These are phyloP conservation scores for Diaporthe vexans DNA, from an alignment of 2,329 filamentous ascomycete genomes.

Conservation along the genomic window DNA sequence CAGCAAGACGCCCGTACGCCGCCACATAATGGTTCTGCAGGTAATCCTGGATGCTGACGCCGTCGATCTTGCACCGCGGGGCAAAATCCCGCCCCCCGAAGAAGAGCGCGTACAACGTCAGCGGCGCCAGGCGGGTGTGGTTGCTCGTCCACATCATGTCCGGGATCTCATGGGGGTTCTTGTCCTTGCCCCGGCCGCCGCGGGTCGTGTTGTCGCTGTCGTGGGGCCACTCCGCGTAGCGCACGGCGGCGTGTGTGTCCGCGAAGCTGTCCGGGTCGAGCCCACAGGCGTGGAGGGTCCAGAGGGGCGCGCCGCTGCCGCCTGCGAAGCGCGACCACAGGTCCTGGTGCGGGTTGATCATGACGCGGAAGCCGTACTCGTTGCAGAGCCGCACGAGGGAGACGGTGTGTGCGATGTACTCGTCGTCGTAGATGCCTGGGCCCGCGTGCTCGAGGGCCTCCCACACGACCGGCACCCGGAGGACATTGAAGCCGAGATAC, in stretches of 20 bases:
- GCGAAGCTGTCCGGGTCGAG: slow-evolving; percentile 44
- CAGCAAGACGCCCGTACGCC: slow-evolving; percentile 43
- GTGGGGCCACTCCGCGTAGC: slow-evolving; percentile 45
- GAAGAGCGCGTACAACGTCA: slow-evolving; percentile 46
- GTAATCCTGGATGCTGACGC: slow-evolving; percentile 47
- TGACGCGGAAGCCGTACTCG: slow-evolving; percentile 44
- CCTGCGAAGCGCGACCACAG: slow-evolving; percentile 46
- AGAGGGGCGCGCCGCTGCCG: slow-evolving; percentile 46
- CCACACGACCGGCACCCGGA: slow-evolving; percentile 45
- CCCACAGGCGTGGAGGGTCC: slow-evolving; percentile 47
- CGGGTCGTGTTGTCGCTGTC: slow-evolving; percentile 35
- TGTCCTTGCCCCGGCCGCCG: slow-evolving; percentile 37
- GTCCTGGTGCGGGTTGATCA: slow-evolving; percentile 47
- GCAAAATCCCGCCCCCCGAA: slow-evolving; percentile 45
- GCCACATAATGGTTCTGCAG: slow-evolving; percentile 45
- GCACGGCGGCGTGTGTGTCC: slow-evolving; percentile 45
- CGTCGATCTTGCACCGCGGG: slow-evolving; percentile 44
- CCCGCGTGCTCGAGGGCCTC: slow-evolving; percentile 46
- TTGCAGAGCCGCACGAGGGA: slow-evolving; percentile 42
- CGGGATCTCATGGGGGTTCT: slow-evolving; percentile 45
- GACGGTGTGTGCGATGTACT: slow-evolving; percentile 44
- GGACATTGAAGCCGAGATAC: slow-evolving; percentile 44
- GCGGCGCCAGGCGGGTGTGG: slow-evolving; percentile 44
- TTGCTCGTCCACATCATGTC: slow-evolving; percentile 49
- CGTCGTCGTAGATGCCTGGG: slow-evolving; percentile 45